Percentiles rank a stretch among this genome's conserved stretches.
Conservation (phyloP, 306 rosid species). For the Quercus glauca region DNA sequence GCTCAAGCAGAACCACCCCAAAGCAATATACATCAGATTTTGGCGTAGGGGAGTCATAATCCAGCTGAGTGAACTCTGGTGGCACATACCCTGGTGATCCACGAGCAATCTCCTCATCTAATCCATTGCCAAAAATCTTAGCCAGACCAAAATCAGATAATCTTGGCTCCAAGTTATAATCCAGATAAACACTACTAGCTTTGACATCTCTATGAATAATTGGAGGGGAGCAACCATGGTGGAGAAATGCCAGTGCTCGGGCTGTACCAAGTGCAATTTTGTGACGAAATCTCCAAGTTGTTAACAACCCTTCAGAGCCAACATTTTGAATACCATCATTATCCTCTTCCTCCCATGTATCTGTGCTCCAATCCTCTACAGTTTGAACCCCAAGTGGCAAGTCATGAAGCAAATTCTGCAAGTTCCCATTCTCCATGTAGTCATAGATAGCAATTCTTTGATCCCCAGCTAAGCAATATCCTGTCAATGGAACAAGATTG, state of each 20-base stretch:
- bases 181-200: slow-evolving; percentile 93
- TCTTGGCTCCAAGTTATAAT: slow-evolving; percentile 85
- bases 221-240: slow-evolving; percentile 98
- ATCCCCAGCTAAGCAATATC: slow-evolving; percentile 98
- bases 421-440: slow-evolving; percentile 97
- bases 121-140: slow-evolving; percentile 73
- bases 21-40: slow-evolving; percentile 95
- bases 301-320: slow-evolving; percentile 76
- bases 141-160: slow-evolving; percentile 94
- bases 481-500: slow-evolving; percentile 90
- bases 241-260: slow-evolving; percentile 88
- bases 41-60: slow-evolving; percentile 63
- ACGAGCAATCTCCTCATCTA: slow-evolving; percentile 73
- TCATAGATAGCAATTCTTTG: slow-evolving; percentile 96
- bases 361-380: slow-evolving; percentile 95
- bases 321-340: slow-evolving; percentile 64
- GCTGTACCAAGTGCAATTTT: slow-evolving; percentile 92
- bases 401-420: slow-evolving; percentile 93
- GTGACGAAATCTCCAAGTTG: slow-evolving; percentile 91
- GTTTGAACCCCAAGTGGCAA: slow-evolving; percentile 88
- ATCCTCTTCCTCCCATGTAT: slow-evolving; percentile 82
- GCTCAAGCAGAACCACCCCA: slow-evolving; percentile 88
- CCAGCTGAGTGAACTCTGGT: slow-evolving; percentile 71
- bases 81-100: slow-evolving; percentile 85
- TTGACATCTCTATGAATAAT: slow-evolving; percentile 88